Percentiles rank a stretch among this genome's conserved stretches.
phyloP scores from a whole-genome alignment of 345 rosid genomes.

The Turritis glabra region DNA sequence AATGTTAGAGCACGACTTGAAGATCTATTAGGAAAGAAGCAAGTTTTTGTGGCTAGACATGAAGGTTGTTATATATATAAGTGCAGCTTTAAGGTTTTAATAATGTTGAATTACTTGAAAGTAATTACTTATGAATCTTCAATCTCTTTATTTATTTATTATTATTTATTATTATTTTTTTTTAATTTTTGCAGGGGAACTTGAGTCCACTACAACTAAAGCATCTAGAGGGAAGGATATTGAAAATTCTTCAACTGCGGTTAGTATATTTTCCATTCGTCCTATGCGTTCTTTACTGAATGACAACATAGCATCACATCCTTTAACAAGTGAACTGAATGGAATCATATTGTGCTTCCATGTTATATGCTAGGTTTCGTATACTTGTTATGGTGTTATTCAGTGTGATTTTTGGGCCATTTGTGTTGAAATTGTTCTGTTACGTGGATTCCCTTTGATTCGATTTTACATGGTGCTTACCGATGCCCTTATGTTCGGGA shows the following conservation, averaged over 20 bases:
- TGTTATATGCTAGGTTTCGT: not conserved
- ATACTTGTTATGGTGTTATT: not conserved
- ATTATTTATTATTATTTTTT: too few species aligned
- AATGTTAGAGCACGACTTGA: not conserved
- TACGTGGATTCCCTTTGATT: not conserved
- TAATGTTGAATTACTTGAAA: not conserved
- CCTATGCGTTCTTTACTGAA: not conserved
- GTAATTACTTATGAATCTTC: constrained; percentile 23
- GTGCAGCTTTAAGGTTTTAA: not conserved
- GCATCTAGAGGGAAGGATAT: constrained; percentile 14
- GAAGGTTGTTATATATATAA: constrained; percentile 6
- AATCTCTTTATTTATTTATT: not conserved
- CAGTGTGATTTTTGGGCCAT: not conserved
- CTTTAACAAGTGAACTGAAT: not conserved
- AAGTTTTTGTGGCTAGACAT: constrained; percentile 3
- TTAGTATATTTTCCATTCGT: not conserved
- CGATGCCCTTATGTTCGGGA: not conserved
- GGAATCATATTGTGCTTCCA: not conserved
- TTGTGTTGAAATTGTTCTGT: not conserved
- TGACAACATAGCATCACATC: not conserved
- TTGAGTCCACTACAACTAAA: constrained; percentile 6
- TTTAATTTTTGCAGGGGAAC: constrained; percentile 1
- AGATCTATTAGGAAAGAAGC: constrained; percentile 17
- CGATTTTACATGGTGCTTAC: not conserved
- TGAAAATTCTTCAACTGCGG: constrained; percentile 6